These are phyloP conservation scores for Alternaria sp. DNA, from an alignment of 2,329 filamentous ascomycete species.

Conservation along the genomic window DNA sequence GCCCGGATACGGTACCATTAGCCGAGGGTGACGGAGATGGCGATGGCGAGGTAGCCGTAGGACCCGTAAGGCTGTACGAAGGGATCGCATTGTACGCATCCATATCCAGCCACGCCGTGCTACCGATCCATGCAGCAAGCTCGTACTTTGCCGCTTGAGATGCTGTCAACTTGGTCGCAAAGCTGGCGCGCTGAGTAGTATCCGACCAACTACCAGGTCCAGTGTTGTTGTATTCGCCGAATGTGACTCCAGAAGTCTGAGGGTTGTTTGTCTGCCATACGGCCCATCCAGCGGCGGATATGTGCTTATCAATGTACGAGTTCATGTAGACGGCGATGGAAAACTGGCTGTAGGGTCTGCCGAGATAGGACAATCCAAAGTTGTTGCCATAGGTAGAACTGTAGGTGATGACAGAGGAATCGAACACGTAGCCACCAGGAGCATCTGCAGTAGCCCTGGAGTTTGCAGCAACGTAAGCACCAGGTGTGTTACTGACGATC, in stretches of 20 bases:
- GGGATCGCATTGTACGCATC: conserved; percentile 51
- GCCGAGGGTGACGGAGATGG: conserved; percentile 18
- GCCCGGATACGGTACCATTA: conserved; percentile 20
- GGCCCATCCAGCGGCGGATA: conserved; percentile 43
- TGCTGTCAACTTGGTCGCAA: conserved; percentile 49
- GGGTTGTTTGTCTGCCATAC: conserved; percentile 45
- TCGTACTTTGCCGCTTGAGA: conserved; percentile 48
- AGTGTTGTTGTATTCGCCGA: conserved; percentile 47
- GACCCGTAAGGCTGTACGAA: conserved; percentile 26
- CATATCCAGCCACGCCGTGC: conserved; percentile 55
- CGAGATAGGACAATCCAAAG: conserved; percentile 53
- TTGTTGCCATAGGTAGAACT: conserved; percentile 43
- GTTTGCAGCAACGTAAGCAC: conserved; percentile 32
- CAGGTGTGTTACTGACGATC: conserved; percentile 32
- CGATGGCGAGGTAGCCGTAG: conserved; percentile 7
- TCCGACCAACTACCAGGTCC: conserved; percentile 46
- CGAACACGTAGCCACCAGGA: conserved; percentile 61
- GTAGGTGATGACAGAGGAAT: conserved; percentile 57
- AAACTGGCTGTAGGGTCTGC: conserved; percentile 55
- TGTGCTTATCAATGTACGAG: conserved; percentile 48
- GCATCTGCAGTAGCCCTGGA: conserved; percentile 21
- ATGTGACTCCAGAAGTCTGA: conserved; percentile 47
- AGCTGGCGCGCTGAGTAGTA: conserved; percentile 42
- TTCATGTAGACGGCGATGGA: conserved; percentile 49
- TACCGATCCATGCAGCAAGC: conserved; percentile 51